Percentiles rank a stretch among this genome's conserved stretches.
These are phyloP conservation scores for Closterium sp. DNA, from an alignment of 139 green algal species.

Conservation along the genomic window DNA sequence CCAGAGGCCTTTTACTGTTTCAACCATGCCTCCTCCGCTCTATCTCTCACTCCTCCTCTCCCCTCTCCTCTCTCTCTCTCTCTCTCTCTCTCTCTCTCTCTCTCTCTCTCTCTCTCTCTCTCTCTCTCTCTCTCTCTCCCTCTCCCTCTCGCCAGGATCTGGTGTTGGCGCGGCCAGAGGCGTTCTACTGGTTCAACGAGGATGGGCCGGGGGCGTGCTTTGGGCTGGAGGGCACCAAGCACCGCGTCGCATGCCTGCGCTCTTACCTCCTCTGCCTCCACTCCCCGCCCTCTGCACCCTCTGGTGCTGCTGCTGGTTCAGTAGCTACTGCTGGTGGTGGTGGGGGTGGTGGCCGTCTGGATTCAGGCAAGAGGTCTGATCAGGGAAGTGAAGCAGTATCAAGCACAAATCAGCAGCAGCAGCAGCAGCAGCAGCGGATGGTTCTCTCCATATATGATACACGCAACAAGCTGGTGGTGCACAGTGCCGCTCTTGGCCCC, in stretches of 20 bases:
- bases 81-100: not conserved
- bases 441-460: slow-evolving; percentile 66
- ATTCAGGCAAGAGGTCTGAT: too few species aligned
- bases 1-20: slow-evolving; percentile 57
- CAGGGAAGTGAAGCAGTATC: not conserved
- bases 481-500: not conserved
- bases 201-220: slow-evolving; percentile 54
- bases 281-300: not conserved
- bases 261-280: slow-evolving; percentile 44
- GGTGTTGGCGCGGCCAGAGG: slow-evolving; percentile 46
- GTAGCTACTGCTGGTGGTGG: not conserved
- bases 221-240: slow-evolving; percentile 51
- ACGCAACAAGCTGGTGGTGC: slow-evolving; percentile 76
- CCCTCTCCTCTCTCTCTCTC: slow-evolving; percentile 33
- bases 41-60: slow-evolving; percentile 33
- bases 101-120: not conserved
- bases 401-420: not conserved
- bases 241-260: slow-evolving; percentile 43
- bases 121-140: not conserved
- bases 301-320: not conserved
- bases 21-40: slow-evolving; percentile 28
- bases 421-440: not conserved
- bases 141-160: slow-evolving; percentile 26
- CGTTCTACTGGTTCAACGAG: slow-evolving; percentile 56
- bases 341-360: not conserved